Conservation (phyloP, 495 filamentous ascomycete genomes). For the Aspergillus incahuasiensis region DNA sequence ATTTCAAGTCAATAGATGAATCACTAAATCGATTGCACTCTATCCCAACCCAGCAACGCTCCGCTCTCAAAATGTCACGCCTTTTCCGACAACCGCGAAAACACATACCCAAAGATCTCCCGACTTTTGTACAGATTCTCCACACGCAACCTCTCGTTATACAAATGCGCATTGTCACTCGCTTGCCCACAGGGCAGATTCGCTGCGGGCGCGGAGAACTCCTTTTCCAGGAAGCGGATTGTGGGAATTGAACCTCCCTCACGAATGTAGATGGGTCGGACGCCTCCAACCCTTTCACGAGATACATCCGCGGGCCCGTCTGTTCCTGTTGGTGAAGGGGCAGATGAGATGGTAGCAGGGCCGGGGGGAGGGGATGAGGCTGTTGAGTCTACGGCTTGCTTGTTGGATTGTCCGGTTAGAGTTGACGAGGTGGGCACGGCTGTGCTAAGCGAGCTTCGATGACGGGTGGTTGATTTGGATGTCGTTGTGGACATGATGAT, state of each 20-base stretch:
- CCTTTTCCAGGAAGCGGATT: slow-evolving; percentile 91
- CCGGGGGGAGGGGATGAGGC: background rate
- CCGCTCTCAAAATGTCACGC: background rate
- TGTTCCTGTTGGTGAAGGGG: background rate
- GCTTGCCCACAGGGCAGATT: slow-evolving; percentile 94
- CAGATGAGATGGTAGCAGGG: background rate
- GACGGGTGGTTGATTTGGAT: slow-evolving; percentile 34
- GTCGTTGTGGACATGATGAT: slow-evolving; percentile 44
- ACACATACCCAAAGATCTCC: slow-evolving; percentile 86
- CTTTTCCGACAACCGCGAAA: slow-evolving; percentile 60
- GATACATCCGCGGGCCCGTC: background rate
- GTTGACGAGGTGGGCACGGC: slow-evolving; percentile 55
- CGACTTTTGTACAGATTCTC: slow-evolving; percentile 86
- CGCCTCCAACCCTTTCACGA: slow-evolving; percentile 12
- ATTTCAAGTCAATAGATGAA: too few species aligned
- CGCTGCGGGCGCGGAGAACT: slow-evolving; percentile 86
- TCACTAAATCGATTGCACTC: background rate
- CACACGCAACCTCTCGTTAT: slow-evolving; percentile 85
- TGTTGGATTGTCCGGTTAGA: slow-evolving; percentile 36
- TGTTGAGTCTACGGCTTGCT: background rate
- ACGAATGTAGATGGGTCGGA: slow-evolving; percentile 73
- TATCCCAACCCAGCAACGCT: background rate
- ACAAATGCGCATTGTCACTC: slow-evolving; percentile 89
- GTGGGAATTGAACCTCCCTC: slow-evolving; percentile 93
- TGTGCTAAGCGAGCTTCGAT: slow-evolving; percentile 35